Conservation (phyloP, 129 eudicot species). For the Mikania micrantha region DNA sequence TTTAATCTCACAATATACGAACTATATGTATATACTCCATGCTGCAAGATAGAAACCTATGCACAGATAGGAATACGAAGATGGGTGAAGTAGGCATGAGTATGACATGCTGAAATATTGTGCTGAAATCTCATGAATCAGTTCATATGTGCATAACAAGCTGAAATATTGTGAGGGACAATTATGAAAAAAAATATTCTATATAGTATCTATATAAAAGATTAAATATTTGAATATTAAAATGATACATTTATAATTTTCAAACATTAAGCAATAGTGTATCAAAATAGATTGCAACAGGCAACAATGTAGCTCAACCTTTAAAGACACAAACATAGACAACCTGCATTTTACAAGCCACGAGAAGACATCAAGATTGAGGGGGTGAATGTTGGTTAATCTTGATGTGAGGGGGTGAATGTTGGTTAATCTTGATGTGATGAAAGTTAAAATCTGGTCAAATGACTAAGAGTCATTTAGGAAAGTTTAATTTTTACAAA, state of each 20-base stretch:
- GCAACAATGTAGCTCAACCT: background rate
- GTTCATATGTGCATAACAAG: too few relatives aligned
- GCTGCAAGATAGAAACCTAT: background rate
- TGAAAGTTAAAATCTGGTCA: too few relatives aligned
- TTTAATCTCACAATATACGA: too few relatives aligned
- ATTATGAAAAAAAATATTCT: background rate
- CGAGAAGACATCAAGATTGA: too few relatives aligned
- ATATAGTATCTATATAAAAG: background rate
- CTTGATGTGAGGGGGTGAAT: too few relatives aligned
- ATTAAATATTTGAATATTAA: background rate
- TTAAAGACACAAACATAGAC: background rate
- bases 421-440: too few relatives aligned
- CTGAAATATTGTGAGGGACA: background rate
- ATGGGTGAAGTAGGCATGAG: background rate
- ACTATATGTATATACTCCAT: background rate
- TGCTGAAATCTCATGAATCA: background rate
- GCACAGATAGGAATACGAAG: background rate
- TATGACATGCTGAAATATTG: background rate
- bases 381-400: too few relatives aligned
- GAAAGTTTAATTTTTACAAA: too few relatives aligned
- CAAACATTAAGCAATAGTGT: background rate
- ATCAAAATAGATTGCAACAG: background rate
- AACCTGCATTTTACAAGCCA: background rate
- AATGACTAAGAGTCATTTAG: too few relatives aligned
- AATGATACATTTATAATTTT: background rate